Evolutionary conservation across 176 grass and related monocot genomes (phyloP), one percentile per base, ranked within the genome.

Genomic region (Avena sativa): DNA sequence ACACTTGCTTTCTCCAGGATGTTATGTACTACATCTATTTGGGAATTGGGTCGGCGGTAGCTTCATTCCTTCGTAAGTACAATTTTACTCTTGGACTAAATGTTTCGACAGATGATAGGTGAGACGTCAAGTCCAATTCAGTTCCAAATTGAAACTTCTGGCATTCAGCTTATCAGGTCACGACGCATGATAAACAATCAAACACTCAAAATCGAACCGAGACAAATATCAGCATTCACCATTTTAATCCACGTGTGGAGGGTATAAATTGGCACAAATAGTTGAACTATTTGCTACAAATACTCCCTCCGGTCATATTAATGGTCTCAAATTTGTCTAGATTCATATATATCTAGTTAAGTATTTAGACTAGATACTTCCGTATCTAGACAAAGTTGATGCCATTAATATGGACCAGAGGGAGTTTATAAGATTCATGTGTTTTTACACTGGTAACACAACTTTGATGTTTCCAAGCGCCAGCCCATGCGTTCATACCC

Each of bases 11-110:
- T 89, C 25, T 79, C 44, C 84, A 95, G 91, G 74, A 84, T 60
- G 72, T 89, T 53, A 12, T 93, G 46, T 87, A 95, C 26, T 95
- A 92, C 81, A 75, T 95, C 79, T 95, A 95, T 79, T 48, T 95
- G 79, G 93, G 74, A 79, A 83, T 91, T 44, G 93, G 88, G 87
- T 82, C 89, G 17, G 57, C 87, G 30, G 46, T 89, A 21, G 89
- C 91, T 74, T 87, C 91, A 9, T 91, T 88, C 20, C 91, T 95
- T 20, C 93, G 91, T 95, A 91, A 91, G 93, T 86, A 23, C 16
- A 50, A 3, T 71, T 44, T 13, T 52, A 48, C 13, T 63, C 26
- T 23, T 71, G 15, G 13, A 60, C 26, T 59, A 71, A 5, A n/a
- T 71, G 68, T 70, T 70, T 71, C 17, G 3, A 71, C 0, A 43